Percentiles rank a stretch among this genome's conserved stretches.
These are phyloP conservation scores for Calocybe cyanea DNA, from an alignment of 768 basidiomycete genomes.

Conservation along the genomic window DNA sequence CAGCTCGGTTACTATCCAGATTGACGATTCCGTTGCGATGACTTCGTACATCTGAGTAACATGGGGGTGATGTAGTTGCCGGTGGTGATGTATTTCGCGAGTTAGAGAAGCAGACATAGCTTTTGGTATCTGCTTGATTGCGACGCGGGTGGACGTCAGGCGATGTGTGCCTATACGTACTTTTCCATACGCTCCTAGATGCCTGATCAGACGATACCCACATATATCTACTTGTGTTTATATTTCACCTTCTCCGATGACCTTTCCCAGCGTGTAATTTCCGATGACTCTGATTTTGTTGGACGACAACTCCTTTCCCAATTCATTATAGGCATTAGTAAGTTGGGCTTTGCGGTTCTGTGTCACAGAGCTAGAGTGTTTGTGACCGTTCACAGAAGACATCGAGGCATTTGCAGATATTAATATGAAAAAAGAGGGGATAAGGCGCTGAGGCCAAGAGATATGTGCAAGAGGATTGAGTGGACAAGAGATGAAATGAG, in stretches of 20 bases:
- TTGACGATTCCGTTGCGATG: slow-evolving; percentile 90
- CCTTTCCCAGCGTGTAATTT: slow-evolving; percentile 90
- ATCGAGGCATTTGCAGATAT: slow-evolving; percentile 38
- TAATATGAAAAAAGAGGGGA: slow-evolving; percentile 32
- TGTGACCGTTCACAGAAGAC: slow-evolving; percentile 53
- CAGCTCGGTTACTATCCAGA: slow-evolving; percentile 97
- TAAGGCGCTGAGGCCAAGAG: slow-evolving; percentile 28
- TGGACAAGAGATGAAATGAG: slow-evolving; percentile 5
- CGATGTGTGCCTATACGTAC: slow-evolving; percentile 94
- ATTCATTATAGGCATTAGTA: slow-evolving; percentile 93
- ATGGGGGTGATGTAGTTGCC: slow-evolving; percentile 92
- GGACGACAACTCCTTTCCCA: slow-evolving; percentile 93
- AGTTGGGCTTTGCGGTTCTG: slow-evolving; percentile 87
- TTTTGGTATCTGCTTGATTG: slow-evolving; percentile 98
- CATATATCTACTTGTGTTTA: slow-evolving; percentile 9
- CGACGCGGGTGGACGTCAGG: slow-evolving; percentile 85
- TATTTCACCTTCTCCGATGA: slow-evolving; percentile 87
- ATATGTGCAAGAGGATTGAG: slow-evolving; percentile 7
- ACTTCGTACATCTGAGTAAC: slow-evolving; percentile 97
- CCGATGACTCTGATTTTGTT: slow-evolving; percentile 88
- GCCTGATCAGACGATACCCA: slow-evolving; percentile 3
- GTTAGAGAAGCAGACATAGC: slow-evolving; percentile 87
- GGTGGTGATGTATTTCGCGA: slow-evolving; percentile 97
- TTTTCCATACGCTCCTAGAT: slow-evolving; percentile 88
- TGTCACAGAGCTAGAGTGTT: slow-evolving; percentile 54